Evolutionary conservation across 345 rosid genomes (phyloP).

Genomic region (Ricinus communis): DNA sequence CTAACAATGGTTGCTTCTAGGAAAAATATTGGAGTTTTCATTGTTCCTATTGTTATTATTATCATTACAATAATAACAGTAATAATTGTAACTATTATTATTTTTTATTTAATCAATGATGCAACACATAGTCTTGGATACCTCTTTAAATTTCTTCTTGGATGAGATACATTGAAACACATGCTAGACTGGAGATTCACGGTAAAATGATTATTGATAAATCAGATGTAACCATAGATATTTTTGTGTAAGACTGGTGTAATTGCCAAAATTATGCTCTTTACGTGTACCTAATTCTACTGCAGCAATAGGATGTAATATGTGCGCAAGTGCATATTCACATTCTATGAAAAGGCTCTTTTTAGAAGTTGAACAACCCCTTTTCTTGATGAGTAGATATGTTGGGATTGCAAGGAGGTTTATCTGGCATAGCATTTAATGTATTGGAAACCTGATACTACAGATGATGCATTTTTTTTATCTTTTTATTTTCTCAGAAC

Average conservation of each 20-base stretch:
- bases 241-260: background rate
- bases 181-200: background rate
- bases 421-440: background rate
- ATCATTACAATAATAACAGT: too few species aligned
- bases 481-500: background rate
- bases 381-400: background rate
- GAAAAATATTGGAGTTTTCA: background rate
- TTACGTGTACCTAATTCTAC: background rate
- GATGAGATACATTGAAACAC: background rate
- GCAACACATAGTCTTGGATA: background rate
- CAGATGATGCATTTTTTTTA: background rate
- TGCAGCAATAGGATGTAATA: background rate
- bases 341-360: too few species aligned
- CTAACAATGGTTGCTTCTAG: background rate
- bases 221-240: background rate
- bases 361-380: background rate
- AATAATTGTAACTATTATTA: too few species aligned
- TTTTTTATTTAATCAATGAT: background rate
- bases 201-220: background rate
- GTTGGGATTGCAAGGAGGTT: background rate
- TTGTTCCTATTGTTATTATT: too few species aligned
- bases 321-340: background rate
- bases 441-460: background rate
- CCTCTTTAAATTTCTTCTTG: background rate
- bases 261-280: background rate